These are phyloP conservation scores for Cnidoscolus chayamansa DNA, from an alignment of 441 rosid species.

Conservation along the genomic window DNA sequence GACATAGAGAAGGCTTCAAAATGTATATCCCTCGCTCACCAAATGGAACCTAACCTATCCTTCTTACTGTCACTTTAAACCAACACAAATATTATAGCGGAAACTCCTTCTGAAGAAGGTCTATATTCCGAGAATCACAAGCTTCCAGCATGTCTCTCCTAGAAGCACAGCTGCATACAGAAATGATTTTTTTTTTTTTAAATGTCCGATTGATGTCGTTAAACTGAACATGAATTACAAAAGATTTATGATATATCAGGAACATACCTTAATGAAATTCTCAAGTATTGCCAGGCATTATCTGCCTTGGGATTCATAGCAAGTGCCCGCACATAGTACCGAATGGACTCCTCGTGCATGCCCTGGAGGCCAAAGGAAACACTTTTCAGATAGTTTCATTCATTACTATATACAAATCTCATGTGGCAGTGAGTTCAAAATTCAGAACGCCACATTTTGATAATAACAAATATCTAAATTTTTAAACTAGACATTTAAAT, in stretches of 20 bases:
- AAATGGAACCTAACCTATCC: neutral
- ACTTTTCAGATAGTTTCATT: neutral
- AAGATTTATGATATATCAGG: neutral
- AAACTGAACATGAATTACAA: neutral
- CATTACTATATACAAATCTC: neutral
- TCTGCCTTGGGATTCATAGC: conserved; percentile 99
- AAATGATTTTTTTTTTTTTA: neutral
- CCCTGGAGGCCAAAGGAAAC: conserved; percentile 44
- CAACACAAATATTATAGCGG: conserved; percentile 46
- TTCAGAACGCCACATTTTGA: neutral
- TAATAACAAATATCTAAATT: neutral
- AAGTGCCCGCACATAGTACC: conserved; percentile 92
- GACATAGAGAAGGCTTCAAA: neutral
- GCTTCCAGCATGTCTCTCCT: conserved; percentile 83
- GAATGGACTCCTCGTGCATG: conserved; percentile 79
- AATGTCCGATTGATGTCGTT: neutral
- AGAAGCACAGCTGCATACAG: conserved; percentile 69
- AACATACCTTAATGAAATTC: conserved; percentile 50
- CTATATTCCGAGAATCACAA: conserved; percentile 87
- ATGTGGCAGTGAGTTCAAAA: neutral
- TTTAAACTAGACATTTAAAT: neutral
- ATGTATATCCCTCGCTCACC: neutral
- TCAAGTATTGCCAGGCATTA: conserved; percentile 96
- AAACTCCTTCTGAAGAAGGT: conserved; percentile 79
- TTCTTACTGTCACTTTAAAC: neutral